These are phyloP conservation scores for Penicillium goetzii DNA, from an alignment of 495 filamentous ascomycete species.

Conservation along the genomic window DNA sequence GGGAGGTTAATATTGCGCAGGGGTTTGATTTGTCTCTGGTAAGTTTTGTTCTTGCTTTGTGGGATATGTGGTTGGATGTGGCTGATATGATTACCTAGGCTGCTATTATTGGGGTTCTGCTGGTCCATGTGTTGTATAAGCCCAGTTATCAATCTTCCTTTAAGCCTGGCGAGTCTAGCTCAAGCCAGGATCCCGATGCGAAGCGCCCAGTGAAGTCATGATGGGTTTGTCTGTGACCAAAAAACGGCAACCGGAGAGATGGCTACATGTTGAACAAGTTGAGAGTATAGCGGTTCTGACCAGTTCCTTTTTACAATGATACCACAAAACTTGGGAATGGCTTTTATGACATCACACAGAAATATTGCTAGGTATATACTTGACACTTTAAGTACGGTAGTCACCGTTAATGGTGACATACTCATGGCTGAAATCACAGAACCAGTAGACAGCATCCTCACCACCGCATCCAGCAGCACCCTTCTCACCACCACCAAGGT, in stretches of 20 bases:
- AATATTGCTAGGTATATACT: not conserved
- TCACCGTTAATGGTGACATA: constrained; percentile 95
- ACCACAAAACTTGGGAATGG: not conserved
- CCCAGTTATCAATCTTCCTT: not conserved
- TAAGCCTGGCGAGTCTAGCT: not conserved
- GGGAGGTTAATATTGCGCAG: constrained; percentile 22
- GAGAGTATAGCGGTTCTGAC: not conserved
- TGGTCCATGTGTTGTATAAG: not conserved
- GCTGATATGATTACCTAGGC: not conserved
- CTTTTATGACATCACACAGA: not conserved
- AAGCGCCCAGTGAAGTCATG: not conserved
- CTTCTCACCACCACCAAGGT: constrained; percentile 57
- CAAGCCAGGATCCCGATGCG: not conserved
- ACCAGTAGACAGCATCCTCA: constrained; percentile 86
- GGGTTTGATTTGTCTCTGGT: constrained; percentile 26
- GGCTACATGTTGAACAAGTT: not conserved
- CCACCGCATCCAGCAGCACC: constrained; percentile 52
- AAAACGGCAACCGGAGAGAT: not conserved
- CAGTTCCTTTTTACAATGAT: not conserved
- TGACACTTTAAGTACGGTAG: constrained; percentile 68
- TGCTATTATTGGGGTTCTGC: not conserved
- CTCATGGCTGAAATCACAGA: constrained; percentile 98
- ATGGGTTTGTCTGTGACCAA: not conserved
- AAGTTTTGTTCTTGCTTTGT: constrained; percentile 5
- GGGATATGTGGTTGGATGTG: not conserved